These are phyloP conservation scores for Leccinum aurantiacum DNA, from an alignment of 768 basidiomycete species.

Conservation along the genomic window DNA sequence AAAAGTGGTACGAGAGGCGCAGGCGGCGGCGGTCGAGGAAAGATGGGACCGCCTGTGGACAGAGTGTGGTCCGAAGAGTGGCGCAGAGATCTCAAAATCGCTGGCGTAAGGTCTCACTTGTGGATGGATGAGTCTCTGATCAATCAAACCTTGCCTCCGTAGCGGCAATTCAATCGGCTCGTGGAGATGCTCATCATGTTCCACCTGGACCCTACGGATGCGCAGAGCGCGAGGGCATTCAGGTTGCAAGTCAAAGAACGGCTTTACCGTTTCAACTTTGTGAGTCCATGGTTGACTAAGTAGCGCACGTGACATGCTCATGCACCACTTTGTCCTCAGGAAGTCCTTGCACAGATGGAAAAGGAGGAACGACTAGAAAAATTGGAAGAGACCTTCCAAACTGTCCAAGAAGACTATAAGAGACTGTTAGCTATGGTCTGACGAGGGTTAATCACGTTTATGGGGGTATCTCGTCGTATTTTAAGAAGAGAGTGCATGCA, in stretches of 20 bases:
- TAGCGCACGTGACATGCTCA: not conserved
- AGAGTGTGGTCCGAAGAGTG: slow-evolving; percentile 77
- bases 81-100: slow-evolving; percentile 85
- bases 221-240: slow-evolving; percentile 58
- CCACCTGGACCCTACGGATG: slow-evolving; percentile 63
- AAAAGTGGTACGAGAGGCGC: slow-evolving; percentile 25
- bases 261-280: slow-evolving; percentile 92
- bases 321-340: slow-evolving; percentile 44
- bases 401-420: slow-evolving; percentile 80
- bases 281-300: slow-evolving; percentile 38
- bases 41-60: slow-evolving; percentile 76
- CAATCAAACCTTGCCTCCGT: slow-evolving; percentile 4
- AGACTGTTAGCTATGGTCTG: slow-evolving; percentile 64
- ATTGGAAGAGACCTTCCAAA: slow-evolving; percentile 90
- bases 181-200: slow-evolving; percentile 87
- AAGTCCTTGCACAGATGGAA: slow-evolving; percentile 84
- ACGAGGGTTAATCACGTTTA: slow-evolving; percentile 1
- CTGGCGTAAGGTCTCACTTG: slow-evolving; percentile 54
- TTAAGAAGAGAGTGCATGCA: not conserved
- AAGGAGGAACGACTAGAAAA: slow-evolving; percentile 85
- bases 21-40: slow-evolving; percentile 42
- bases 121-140: not conserved
- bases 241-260: slow-evolving; percentile 94
- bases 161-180: slow-evolving; percentile 94
- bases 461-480: slow-evolving; percentile 18